These are phyloP conservation scores for Dendrobium nobile DNA, from an alignment of 106 monocot genomes.

Conservation along the genomic window DNA sequence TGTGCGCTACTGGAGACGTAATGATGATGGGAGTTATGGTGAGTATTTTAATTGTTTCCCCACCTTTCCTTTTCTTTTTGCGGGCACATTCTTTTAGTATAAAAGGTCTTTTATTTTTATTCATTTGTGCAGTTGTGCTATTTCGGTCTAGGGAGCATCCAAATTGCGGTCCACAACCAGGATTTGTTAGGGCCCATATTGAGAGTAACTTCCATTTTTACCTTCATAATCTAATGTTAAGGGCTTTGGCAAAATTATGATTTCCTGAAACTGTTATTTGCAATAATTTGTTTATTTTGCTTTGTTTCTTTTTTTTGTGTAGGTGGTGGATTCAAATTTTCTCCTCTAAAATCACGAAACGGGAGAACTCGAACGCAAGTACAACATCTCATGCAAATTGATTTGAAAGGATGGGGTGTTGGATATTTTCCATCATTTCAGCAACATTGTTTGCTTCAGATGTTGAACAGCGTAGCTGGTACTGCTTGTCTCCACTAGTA, in stretches of 20 bases:
- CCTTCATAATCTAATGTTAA: background rate
- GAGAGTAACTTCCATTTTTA: slow-evolving; percentile 48
- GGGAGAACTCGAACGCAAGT: slow-evolving; percentile 80
- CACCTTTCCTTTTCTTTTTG: background rate
- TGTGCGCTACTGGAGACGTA: slow-evolving; percentile 93
- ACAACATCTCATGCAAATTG: slow-evolving; percentile 96
- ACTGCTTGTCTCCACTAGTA: slow-evolving; percentile 5
- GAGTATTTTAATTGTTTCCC: slow-evolving; percentile 11
- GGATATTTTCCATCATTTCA: slow-evolving; percentile 80
- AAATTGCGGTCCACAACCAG: slow-evolving; percentile 73
- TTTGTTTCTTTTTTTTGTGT: slow-evolving; percentile 1
- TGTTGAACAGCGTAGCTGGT: slow-evolving; percentile 93
- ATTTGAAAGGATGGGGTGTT: slow-evolving; percentile 87
- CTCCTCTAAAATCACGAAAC: slow-evolving; percentile 70
- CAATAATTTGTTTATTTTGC: background rate
- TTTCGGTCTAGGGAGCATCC: slow-evolving; percentile 82
- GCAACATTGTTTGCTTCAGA: slow-evolving; percentile 89
- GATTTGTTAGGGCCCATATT: slow-evolving; percentile 80
- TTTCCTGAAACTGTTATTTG: background rate
- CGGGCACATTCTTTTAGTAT: slow-evolving; percentile 3
- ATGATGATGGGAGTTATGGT: slow-evolving; percentile 99
- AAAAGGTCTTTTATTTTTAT: slow-evolving; percentile 1
- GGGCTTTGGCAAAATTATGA: background rate
- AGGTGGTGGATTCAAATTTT: slow-evolving; percentile 96
- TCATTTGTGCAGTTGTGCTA: slow-evolving; percentile 64